phyloP scores from a whole-genome alignment of 805 yeast genomes.

The Hanseniaspora lachancei region DNA sequence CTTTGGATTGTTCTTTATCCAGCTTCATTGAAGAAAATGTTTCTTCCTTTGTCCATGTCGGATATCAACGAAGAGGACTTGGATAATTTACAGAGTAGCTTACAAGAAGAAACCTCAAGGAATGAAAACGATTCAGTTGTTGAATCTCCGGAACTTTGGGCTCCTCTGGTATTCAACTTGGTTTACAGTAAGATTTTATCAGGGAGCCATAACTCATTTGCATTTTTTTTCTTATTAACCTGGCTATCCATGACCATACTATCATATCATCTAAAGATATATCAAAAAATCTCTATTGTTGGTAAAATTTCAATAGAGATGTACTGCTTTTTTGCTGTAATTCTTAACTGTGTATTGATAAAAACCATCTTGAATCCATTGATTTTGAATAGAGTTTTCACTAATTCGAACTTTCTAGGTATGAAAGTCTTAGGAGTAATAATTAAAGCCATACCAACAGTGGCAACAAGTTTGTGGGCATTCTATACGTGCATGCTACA shows the following conservation, averaged over 20 bases:
- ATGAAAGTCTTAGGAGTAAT: conserved; percentile 5
- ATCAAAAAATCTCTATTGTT: conserved; percentile 18
- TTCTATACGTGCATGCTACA: conserved; percentile 7
- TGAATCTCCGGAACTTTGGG: conserved; percentile 25
- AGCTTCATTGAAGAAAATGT: conserved; percentile 16
- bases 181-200: conserved; percentile 25
- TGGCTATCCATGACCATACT: conserved; percentile 23
- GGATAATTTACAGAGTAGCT: neutral
- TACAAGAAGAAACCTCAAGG: neutral
- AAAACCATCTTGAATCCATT: conserved; percentile 22
- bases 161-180: conserved; percentile 25
- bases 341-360: conserved; percentile 20
- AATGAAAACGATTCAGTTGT: conserved; percentile 11
- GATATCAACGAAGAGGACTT: neutral
- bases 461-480: conserved; percentile 6
- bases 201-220: conserved; percentile 21
- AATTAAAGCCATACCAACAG: neutral
- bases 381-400: conserved; percentile 14
- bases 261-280: conserved; percentile 23
- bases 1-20: conserved; percentile 27
- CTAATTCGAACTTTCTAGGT: neutral
- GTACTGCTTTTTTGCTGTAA: conserved; percentile 27
- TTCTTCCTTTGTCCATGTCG: conserved; percentile 15
- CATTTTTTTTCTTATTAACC: conserved; percentile 24
- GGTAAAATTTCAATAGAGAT: conserved; percentile 26